Conservation (phyloP, 257 asterid species). For the Osmanthus fragrans region DNA sequence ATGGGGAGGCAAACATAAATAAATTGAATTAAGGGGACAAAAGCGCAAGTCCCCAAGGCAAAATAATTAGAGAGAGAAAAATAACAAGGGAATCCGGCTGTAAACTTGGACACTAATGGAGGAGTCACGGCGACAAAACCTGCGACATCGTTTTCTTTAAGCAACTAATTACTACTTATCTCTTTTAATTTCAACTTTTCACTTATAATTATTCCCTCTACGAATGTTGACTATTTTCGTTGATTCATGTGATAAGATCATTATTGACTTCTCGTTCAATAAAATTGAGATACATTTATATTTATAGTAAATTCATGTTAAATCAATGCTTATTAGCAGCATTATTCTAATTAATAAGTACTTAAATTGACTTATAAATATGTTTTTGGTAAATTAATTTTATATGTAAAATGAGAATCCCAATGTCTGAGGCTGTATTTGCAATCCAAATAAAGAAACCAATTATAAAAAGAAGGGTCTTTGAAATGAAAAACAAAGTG, state of each 20-base stretch:
- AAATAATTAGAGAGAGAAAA: constrained; percentile 44
- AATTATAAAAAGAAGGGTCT: constrained; percentile 26
- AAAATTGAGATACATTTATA: no score
- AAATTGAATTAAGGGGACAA: constrained; percentile 12
- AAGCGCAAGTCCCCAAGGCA: constrained; percentile 40
- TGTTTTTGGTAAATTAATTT: constrained; percentile 26
- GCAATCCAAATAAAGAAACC: constrained; percentile 26
- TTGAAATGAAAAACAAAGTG: constrained; percentile 44
- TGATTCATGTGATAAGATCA: no score
- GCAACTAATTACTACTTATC: background rate
- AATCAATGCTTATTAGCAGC: no score
- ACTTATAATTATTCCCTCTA: no score
- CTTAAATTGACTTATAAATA: background rate
- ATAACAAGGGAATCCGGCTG: constrained; percentile 54
- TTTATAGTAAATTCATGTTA: no score
- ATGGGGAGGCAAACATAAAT: background rate
- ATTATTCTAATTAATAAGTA: no score
- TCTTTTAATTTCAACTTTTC: no score
- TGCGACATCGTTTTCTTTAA: constrained; percentile 60
- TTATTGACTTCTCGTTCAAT: no score
- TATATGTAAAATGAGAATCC: constrained; percentile 56
- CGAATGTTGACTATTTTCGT: no score
- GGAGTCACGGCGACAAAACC: constrained; percentile 63
- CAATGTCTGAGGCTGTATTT: constrained; percentile 38
- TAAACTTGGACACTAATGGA: constrained; percentile 71